Evolutionary conservation across 139 green algal genomes (phyloP).

Genomic region (Coelastrella sp.): DNA sequence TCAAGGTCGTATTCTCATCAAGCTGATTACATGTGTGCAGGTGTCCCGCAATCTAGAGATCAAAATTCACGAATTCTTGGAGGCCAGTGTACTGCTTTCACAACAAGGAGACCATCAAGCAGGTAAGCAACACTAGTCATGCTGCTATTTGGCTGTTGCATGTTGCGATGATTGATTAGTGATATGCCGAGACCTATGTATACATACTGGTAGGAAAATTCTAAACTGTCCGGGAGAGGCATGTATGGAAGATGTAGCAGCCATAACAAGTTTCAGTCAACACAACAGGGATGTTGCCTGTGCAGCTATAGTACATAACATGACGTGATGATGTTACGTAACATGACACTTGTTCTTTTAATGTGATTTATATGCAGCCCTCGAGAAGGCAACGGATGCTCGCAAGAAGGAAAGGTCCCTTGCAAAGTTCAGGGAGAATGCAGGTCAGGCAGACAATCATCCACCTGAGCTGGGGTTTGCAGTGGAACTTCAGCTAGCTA

Average conservation of each 20-base stretch:
- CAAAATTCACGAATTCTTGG: constrained; percentile 84
- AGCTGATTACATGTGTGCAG: background rate
- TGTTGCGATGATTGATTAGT: too few relatives aligned
- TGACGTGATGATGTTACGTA: background rate
- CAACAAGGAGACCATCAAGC: constrained; percentile 1
- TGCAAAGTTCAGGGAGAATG: constrained; percentile 70
- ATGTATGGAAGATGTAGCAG: background rate
- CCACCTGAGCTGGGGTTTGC: constrained; percentile 73
- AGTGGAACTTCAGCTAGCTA: constrained; percentile 53
- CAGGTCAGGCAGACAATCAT: constrained; percentile 63
- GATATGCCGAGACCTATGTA: too few relatives aligned
- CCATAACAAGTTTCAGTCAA: background rate
- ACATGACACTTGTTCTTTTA: background rate
- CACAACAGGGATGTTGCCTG: background rate
- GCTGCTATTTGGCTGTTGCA: too few relatives aligned
- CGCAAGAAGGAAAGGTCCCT: constrained; percentile 79
- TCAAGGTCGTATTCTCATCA: background rate
- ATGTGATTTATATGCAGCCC: constrained; percentile 45
- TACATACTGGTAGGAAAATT: too few relatives aligned
- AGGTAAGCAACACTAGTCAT: constrained; percentile 3
- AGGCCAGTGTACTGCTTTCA: constrained; percentile 63
- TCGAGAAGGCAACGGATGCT: constrained; percentile 86
- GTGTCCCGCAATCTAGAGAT: constrained; percentile 72
- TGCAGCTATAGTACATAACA: too few relatives aligned
- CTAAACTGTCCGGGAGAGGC: too few relatives aligned